phyloP scores from a whole-genome alignment of 352 stramenopile species.

The Pythium guiyangense region DNA sequence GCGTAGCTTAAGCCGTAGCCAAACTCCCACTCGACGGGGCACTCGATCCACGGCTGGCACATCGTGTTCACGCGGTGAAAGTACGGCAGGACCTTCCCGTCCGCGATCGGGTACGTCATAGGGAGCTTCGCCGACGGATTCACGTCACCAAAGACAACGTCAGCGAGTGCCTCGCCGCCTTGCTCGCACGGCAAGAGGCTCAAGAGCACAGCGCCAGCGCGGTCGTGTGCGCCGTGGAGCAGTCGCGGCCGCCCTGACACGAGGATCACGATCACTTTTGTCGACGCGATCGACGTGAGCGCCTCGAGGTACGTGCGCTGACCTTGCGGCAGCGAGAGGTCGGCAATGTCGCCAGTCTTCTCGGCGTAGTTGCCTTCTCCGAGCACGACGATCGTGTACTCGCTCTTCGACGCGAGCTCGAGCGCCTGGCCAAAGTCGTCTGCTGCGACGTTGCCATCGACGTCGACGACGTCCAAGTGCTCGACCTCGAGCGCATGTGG shows the following conservation, averaged over 20 bases:
- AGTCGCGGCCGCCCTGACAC: conserved; percentile 62
- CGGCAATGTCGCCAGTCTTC: conserved; percentile 70
- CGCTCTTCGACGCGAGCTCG: conserved; percentile 37
- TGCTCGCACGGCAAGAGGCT: conserved; percentile 76
- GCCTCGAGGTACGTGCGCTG: conserved; percentile 58
- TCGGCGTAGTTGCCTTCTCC: conserved; percentile 82
- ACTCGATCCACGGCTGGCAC: conserved; percentile 50
- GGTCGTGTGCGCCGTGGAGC: conserved; percentile 34
- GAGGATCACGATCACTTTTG: conserved; percentile 68
- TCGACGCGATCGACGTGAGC: conserved; percentile 43
- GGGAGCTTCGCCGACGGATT: conserved; percentile 73
- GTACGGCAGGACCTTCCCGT: conserved; percentile 53
- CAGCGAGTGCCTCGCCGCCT: conserved; percentile 65
- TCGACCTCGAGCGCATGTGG: conserved; percentile 11
- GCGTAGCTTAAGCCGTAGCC: conserved; percentile 69
- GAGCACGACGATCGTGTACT: conserved; percentile 71
- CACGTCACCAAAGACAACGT: conserved; percentile 60
- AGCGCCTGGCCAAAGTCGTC: conserved; percentile 39
- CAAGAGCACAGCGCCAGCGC: conserved; percentile 53
- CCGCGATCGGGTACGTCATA: conserved; percentile 66
- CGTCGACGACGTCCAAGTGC: conserved; percentile 43
- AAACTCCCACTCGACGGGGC: conserved; percentile 56
- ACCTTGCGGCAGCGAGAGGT: conserved; percentile 46
- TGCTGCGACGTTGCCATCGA: conserved; percentile 30
- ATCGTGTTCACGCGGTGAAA: conserved; percentile 63